These are phyloP conservation scores for Gilbertella persicaria DNA, from an alignment of 371 early-diverging fungal species.

Conservation along the genomic window DNA sequence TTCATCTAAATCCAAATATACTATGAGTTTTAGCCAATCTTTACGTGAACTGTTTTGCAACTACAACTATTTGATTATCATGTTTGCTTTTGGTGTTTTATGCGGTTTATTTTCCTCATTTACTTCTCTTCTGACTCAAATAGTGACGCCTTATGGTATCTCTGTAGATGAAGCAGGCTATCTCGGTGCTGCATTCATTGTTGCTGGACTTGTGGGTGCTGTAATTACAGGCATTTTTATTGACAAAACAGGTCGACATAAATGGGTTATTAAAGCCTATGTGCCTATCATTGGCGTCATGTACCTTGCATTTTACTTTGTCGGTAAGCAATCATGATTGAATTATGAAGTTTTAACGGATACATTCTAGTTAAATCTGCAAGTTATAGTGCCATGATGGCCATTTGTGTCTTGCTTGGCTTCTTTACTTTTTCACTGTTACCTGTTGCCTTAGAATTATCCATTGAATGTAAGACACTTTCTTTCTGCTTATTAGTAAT, in stretches of 20 bases:
- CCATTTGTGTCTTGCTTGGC: slow-evolving; percentile 34
- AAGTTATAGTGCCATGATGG: slow-evolving; percentile 24
- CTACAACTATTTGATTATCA: slow-evolving; percentile 57
- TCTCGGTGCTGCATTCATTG: slow-evolving; percentile 56
- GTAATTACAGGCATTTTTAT: slow-evolving; percentile 38
- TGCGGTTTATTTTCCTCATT: slow-evolving; percentile 68
- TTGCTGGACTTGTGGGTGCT: slow-evolving; percentile 59
- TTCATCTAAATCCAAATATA: slow-evolving; percentile 27
- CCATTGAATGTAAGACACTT: slow-evolving; percentile 44
- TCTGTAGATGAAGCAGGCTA: slow-evolving; percentile 59
- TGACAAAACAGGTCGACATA: slow-evolving; percentile 55
- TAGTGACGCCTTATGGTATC: slow-evolving; percentile 63
- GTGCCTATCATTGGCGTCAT: slow-evolving; percentile 52
- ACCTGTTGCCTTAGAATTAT: slow-evolving; percentile 47
- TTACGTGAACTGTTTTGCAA: slow-evolving; percentile 52
- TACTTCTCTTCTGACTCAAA: slow-evolving; percentile 61
- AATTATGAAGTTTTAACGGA: background rate
- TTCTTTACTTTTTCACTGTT: slow-evolving; percentile 44
- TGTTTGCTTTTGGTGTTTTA: slow-evolving; percentile 55
- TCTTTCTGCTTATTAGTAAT: background rate
- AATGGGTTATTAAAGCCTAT: slow-evolving; percentile 38
- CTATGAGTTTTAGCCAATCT: slow-evolving; percentile 42
- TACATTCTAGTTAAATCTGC: slow-evolving; percentile 32
- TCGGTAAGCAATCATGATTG: slow-evolving; percentile 33
- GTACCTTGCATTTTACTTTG: slow-evolving; percentile 54